Conservation (phyloP, 169 alveolate genomes). For the Theileria orientalis region DNA sequence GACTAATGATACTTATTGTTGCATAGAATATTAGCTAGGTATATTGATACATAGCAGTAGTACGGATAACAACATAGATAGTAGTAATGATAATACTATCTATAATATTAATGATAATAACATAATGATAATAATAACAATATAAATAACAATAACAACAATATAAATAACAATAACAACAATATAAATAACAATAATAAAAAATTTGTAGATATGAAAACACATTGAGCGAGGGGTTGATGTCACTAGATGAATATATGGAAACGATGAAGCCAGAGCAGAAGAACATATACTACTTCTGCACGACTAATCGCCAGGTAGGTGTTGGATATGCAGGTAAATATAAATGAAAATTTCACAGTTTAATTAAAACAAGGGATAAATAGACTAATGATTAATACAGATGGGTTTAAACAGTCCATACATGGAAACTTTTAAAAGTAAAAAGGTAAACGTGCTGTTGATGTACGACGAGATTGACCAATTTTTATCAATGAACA, state of each 20-base stretch:
- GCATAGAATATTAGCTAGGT: no score
- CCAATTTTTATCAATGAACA: conserved; percentile 83
- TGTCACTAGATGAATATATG: conserved; percentile 73
- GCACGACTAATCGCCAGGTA: conserved; percentile 71
- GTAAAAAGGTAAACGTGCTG: conserved; percentile 77
- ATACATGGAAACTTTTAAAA: conserved; percentile 84
- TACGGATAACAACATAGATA: no score
- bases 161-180: no score
- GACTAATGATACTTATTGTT: conserved; percentile 32
- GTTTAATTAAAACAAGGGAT: no score
- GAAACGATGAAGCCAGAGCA: conserved; percentile 75
- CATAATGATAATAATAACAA: no score
- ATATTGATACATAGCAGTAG: no score
- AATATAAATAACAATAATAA: no score
- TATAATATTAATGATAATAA: no score
- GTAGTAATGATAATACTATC: no score
- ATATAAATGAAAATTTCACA: not conserved
- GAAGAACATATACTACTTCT: conserved; percentile 83
- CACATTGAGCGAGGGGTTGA: conserved; percentile 37
- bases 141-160: no score
- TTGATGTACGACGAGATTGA: conserved; percentile 86
- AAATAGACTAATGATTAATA: conserved; percentile 13
- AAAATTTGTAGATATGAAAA: conserved; percentile 5
- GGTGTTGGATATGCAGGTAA: no score
- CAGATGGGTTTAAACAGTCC: conserved; percentile 85